A percentile compares a stretch with the other conserved stretches of the same genome.
phyloP scores from a whole-genome alignment of 441 rosid species.

The Erysimum cheiri region DNA sequence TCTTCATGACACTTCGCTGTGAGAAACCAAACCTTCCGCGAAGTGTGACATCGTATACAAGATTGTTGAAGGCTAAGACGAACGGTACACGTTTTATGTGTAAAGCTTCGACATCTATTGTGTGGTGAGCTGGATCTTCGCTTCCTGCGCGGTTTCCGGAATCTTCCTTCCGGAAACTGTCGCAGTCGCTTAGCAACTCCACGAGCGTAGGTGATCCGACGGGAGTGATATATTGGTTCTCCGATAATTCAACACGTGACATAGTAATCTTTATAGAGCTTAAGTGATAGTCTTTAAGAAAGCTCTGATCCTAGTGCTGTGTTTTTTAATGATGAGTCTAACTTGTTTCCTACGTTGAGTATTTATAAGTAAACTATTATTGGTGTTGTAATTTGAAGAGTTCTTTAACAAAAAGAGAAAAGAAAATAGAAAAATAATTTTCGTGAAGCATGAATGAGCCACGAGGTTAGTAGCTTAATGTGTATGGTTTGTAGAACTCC shows the following conservation, averaged over 20 bases:
- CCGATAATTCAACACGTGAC: constrained; percentile 18
- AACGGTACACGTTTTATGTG: constrained; percentile 28
- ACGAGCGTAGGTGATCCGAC: constrained; percentile 33
- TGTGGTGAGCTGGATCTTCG: constrained; percentile 26
- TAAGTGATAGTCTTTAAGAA: no score
- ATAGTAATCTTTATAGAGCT: neutral
- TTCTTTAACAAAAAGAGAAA: neutral
- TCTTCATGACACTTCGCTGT: neutral
- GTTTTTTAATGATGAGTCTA: neutral
- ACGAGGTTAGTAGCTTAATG: neutral
- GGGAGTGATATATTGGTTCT: constrained; percentile 8
- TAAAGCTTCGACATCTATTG: constrained; percentile 35
- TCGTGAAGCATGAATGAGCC: neutral
- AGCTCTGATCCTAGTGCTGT: neutral
- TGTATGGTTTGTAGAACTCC: neutral
- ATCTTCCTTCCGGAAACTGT: constrained; percentile 37
- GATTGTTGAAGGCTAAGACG: constrained; percentile 35
- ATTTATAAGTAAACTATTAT: neutral
- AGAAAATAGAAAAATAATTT: neutral
- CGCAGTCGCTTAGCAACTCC: constrained; percentile 35
- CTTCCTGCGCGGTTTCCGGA: neutral
- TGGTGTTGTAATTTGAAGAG: neutral
- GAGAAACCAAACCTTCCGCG: constrained; percentile 24
- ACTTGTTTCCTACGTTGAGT: neutral
- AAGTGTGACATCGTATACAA: constrained; percentile 18